Conservation (phyloP, 192 early-diverging fungal genomes). For the Coemansia aciculifera region DNA sequence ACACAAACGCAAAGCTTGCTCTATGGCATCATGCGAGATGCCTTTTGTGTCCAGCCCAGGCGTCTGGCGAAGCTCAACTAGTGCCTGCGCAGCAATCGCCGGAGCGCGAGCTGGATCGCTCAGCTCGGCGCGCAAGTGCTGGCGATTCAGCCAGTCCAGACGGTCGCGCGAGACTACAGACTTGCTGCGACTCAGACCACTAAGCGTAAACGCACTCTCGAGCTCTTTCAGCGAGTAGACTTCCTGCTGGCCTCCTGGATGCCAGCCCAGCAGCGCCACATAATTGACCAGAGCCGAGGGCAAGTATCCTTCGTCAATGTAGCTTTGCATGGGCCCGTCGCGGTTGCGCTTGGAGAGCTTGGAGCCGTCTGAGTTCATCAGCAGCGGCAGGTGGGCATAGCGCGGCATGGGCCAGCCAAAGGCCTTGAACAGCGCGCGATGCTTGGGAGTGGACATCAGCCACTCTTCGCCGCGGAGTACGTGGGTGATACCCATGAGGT, state of each 20-base stretch:
- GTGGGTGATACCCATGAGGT: slow-evolving; percentile 87
- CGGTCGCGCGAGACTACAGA: slow-evolving; percentile 45
- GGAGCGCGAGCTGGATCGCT: slow-evolving; percentile 11
- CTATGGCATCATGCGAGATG: neutral
- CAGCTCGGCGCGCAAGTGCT: slow-evolving; percentile 38
- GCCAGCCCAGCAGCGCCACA: slow-evolving; percentile 84
- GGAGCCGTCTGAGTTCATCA: slow-evolving; percentile 76
- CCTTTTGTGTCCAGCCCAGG: neutral
- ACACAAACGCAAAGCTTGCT: slow-evolving; percentile 32
- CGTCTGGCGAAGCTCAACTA: neutral
- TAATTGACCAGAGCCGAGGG: slow-evolving; percentile 88
- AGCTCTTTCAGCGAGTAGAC: slow-evolving; percentile 60
- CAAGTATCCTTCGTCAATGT: slow-evolving; percentile 76
- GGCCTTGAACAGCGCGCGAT: slow-evolving; percentile 78
- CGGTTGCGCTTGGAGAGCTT: slow-evolving; percentile 91
- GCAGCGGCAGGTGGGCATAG: slow-evolving; percentile 86
- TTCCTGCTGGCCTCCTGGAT: slow-evolving; percentile 59
- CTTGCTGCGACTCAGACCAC: slow-evolving; percentile 47
- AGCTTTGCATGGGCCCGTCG: slow-evolving; percentile 69
- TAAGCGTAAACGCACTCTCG: slow-evolving; percentile 29
- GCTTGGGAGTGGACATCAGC: slow-evolving; percentile 92
- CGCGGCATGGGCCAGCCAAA: slow-evolving; percentile 77
- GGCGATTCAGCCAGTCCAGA: slow-evolving; percentile 51
- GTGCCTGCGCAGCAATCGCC: slow-evolving; percentile 15
- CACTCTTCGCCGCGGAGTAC: slow-evolving; percentile 95